Percentiles rank a stretch among this genome's conserved stretches.
These are phyloP conservation scores for Pachysandra terminalis DNA, from an alignment of 164 flowering plant species.

Conservation along the genomic window DNA sequence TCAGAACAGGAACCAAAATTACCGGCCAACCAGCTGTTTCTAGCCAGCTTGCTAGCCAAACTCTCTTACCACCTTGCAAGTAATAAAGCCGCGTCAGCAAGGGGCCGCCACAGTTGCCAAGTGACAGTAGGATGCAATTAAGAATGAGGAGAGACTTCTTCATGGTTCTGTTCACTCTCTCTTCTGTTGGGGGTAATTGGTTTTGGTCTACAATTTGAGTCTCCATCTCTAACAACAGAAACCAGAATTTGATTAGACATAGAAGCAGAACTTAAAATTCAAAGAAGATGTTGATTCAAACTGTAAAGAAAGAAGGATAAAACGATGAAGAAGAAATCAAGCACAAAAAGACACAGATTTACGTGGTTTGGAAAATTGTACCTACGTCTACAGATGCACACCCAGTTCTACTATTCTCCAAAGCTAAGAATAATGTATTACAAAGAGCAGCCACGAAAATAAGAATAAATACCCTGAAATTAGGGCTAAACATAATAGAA, in stretches of 20 bases:
- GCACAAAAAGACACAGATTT: too few species aligned
- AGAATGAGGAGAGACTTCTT: constrained; percentile 23
- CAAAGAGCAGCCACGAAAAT: too few species aligned
- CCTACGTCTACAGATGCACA: too few species aligned
- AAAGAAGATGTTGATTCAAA: too few species aligned
- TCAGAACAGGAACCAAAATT: constrained; percentile 34
- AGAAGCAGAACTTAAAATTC: too few species aligned
- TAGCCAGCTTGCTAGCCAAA: constrained; percentile 41
- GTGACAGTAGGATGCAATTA: constrained; percentile 23
- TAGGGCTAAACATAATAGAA: too few species aligned
- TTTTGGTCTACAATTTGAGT: neutral
- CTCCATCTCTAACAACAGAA: neutral
- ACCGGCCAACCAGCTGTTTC: constrained; percentile 55
- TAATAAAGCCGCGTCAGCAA: constrained; percentile 48
- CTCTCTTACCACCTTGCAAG: constrained; percentile 44
- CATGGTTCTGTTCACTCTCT: constrained; percentile 2
- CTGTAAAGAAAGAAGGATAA: too few species aligned
- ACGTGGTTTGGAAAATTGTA: too few species aligned
- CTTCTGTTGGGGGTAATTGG: neutral
- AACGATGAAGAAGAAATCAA: too few species aligned
- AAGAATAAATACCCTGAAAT: too few species aligned
- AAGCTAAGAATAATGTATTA: too few species aligned
- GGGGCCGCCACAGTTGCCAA: constrained; percentile 46
- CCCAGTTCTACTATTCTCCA: too few species aligned
- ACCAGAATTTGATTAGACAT: neutral